These are phyloP conservation scores for Fusarium globosum DNA, from an alignment of 2,329 filamentous ascomycete species.

Conservation along the genomic window DNA sequence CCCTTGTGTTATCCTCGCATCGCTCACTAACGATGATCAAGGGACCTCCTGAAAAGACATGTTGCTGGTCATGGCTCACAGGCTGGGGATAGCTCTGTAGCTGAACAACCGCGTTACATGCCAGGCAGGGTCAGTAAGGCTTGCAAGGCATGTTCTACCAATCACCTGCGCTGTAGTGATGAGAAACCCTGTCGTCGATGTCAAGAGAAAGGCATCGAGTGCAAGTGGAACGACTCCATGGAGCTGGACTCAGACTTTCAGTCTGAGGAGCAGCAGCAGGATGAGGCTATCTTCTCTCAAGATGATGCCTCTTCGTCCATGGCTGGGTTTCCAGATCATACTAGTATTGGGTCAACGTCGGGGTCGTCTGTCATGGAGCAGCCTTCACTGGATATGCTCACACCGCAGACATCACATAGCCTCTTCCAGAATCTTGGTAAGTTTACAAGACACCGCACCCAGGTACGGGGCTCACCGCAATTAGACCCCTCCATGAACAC, in stretches of 20 bases:
- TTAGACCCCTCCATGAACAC: conserved; percentile 14
- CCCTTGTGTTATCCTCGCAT: fast-evolving
- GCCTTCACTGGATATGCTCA: conserved; percentile 11
- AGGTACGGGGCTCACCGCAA: neutral
- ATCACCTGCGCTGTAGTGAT: conserved; percentile 48
- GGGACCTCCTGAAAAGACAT: conserved; percentile 45
- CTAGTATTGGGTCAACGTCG: neutral
- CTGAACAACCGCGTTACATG: conserved; percentile 21
- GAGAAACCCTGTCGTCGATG: conserved; percentile 48
- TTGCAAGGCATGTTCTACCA: conserved; percentile 45
- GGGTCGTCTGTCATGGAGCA: conserved; percentile 14
- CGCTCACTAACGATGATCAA: conserved; percentile 10
- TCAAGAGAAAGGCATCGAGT: conserved; percentile 42
- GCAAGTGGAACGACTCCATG: conserved; percentile 38
- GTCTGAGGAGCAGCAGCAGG: conserved; percentile 14
- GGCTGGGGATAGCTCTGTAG: conserved; percentile 1
- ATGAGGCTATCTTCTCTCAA: conserved; percentile 5
- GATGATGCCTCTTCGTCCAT: neutral
- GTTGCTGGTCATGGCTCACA: conserved; percentile 36
- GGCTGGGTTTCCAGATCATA: neutral
- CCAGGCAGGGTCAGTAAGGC: conserved; percentile 43
- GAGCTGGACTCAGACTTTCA: conserved; percentile 19
- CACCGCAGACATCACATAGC: conserved; percentile 18
- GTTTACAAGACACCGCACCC: fast-evolving
- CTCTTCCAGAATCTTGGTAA: conserved; percentile 28